Base-by-base conservation (phyloP, 1,284 basidiomycete genomes). In the Puccinia hordei region DNA sequence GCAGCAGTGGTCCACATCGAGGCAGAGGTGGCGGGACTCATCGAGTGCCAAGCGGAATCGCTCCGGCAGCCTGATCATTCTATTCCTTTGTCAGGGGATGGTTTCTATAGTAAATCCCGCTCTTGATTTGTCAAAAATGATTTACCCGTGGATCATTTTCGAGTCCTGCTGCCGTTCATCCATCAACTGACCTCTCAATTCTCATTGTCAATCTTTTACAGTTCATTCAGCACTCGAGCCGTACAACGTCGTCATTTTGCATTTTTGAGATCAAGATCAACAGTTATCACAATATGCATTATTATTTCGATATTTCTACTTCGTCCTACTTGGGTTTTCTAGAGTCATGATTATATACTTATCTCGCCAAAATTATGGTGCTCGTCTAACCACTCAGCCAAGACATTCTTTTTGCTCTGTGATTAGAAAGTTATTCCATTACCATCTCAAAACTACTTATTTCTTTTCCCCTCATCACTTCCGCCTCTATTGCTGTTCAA, bases 21-120 rank as follows among this genome's bases (percentile, higher is more conserved):
- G 76, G 76, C 24, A 49, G 76, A n/a, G 76, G 76, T 19, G 65
- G 66, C 33, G 76, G 76, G 49, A 24, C 61, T n/a, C 76, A 79
- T 57, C 63, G 76, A 57, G 63, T 46, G 35, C 76, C 66, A 24
- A 79, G 53, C 57, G 76, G 66, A 35, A 44, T 59, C 41, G 53
- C 76, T 38, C 66, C 76, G 38, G 55, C 66, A 27, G 76, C 76
- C 12, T 79, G 57, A 69, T 44, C 15, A 33, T 24, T 72, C 69
- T 35, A 49, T 51, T 72, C 69, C 33, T 49, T 72, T 55, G 44
- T 72, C 30, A 55, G 41, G 51, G 69, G 13, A 38, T 53, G 19
- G 49, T 24, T 51, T 55, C 46, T 49, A 5, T 22, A 72, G 51
- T 72, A 72, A 51, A 24, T 72, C 12, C 15, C 30, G 55, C 44